Percentiles rank a stretch among this genome's conserved stretches.
These are phyloP conservation scores for Fusarium mexicanum DNA, from an alignment of 2,329 filamentous ascomycete genomes.

Conservation along the genomic window DNA sequence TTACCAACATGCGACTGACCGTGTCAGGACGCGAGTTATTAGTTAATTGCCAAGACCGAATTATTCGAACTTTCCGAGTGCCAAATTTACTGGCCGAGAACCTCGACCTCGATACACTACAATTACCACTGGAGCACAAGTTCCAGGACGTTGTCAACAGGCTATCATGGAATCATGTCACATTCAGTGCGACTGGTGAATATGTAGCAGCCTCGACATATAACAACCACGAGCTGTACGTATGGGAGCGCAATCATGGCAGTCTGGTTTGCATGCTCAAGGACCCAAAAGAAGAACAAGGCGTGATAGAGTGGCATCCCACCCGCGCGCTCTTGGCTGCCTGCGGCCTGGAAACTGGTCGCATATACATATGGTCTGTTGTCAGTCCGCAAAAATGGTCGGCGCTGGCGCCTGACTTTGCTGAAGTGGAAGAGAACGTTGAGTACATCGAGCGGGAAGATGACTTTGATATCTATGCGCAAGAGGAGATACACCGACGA, in stretches of 20 bases:
- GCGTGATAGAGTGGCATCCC: slow-evolving; percentile 97
- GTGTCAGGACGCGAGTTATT: slow-evolving; percentile 85
- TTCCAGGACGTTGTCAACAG: slow-evolving; percentile 98
- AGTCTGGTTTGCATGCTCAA: slow-evolving; percentile 97
- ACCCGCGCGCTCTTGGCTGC: slow-evolving; percentile 86
- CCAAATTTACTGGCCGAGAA: slow-evolving; percentile 77
- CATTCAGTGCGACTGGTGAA: slow-evolving; percentile 92
- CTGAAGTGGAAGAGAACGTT: slow-evolving; percentile 97
- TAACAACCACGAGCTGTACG: slow-evolving; percentile 98
- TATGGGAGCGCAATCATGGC: slow-evolving; percentile 94
- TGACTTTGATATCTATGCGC: slow-evolving; percentile 96
- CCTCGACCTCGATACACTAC: slow-evolving; percentile 84
- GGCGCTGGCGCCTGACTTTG: slow-evolving; percentile 94
- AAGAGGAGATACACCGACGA: slow-evolving; percentile 92
- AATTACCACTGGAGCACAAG: slow-evolving; percentile 93
- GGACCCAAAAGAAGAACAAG: slow-evolving; percentile 94
- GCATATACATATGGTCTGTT: slow-evolving; percentile 96
- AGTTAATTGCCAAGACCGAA: slow-evolving; percentile 92
- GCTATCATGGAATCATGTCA: slow-evolving; percentile 95
- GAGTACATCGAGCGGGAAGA: slow-evolving; percentile 96
- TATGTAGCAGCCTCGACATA: slow-evolving; percentile 97
- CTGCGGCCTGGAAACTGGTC: slow-evolving; percentile 90
- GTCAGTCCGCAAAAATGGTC: slow-evolving; percentile 97
- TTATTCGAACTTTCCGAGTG: slow-evolving; percentile 91
- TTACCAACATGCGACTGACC: slow-evolving; percentile 87